Conservation (phyloP, 2,329 filamentous ascomycete species). For the Aspergillus fumigatiaffinis region DNA sequence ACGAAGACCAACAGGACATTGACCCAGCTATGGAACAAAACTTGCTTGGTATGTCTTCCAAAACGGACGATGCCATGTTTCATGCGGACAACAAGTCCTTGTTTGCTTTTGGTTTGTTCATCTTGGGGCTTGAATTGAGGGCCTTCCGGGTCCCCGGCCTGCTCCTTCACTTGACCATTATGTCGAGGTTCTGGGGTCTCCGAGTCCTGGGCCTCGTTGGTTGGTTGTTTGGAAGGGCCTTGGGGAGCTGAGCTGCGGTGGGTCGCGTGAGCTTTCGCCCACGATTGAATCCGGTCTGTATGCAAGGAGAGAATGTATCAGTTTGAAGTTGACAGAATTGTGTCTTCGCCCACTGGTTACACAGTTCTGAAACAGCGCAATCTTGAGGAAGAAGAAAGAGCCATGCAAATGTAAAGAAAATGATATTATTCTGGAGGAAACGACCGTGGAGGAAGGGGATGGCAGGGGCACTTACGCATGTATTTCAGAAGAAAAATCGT, state of each 20-base stretch:
- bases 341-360: not conserved
- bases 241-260: slow-evolving; percentile 12
- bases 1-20: slow-evolving; percentile 43
- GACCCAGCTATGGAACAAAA: slow-evolving; percentile 39
- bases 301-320: slow-evolving; percentile 1
- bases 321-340: not conserved
- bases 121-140: slow-evolving; percentile 14
- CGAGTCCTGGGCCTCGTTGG: not conserved
- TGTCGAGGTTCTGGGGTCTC: slow-evolving; percentile 10
- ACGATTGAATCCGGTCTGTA: slow-evolving; percentile 36
- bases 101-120: slow-evolving; percentile 19
- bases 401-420: not conserved
- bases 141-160: slow-evolving; percentile 13
- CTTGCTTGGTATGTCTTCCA: slow-evolving; percentile 30
- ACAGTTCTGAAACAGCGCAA: not conserved
- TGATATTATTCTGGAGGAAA: not conserved
- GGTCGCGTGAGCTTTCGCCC: slow-evolving; percentile 39
- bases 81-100: slow-evolving; percentile 23
- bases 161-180: slow-evolving; percentile 29
- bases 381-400: not conserved
- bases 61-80: slow-evolving; percentile 31
- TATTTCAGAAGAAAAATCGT: slow-evolving; percentile 26
- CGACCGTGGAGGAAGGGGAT: not conserved
- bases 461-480: slow-evolving; percentile 28
- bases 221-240: not conserved